Evolutionary conservation across 176 grass and related monocot species (phyloP).

Genomic region (Tillandsia leiboldiana): DNA sequence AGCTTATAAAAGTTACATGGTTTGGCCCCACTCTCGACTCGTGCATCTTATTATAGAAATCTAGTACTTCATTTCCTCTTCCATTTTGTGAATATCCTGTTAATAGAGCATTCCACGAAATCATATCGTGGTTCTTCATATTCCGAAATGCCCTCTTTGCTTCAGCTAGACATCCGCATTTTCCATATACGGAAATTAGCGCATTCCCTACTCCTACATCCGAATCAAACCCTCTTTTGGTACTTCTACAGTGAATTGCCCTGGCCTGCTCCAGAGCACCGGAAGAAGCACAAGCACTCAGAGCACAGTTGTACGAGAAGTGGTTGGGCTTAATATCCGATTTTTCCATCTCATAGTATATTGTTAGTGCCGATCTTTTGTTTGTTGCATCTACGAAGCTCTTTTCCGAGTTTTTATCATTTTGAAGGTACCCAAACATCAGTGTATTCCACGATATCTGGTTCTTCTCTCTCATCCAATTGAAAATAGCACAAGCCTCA

Average conservation of each 20-base stretch:
- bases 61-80: slow-evolving; percentile 9
- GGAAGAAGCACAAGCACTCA: slow-evolving; percentile 15
- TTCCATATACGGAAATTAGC: slow-evolving; percentile 20
- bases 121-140: slow-evolving; percentile 9
- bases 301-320: slow-evolving; percentile 23
- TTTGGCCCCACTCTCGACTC: slow-evolving; percentile 14
- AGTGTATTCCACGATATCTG: slow-evolving; percentile 25
- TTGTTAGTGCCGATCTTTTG: background rate
- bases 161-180: slow-evolving; percentile 21
- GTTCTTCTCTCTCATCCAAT: slow-evolving; percentile 14
- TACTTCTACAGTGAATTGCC: slow-evolving; percentile 20
- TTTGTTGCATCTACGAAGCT: background rate
- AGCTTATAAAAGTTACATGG: slow-evolving; percentile 19
- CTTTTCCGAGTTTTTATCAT: slow-evolving; percentile 4
- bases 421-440: slow-evolving; percentile 20
- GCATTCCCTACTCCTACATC: slow-evolving; percentile 24
- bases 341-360: slow-evolving; percentile 14
- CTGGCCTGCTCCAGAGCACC: slow-evolving; percentile 18
- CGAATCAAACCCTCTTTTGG: slow-evolving; percentile 15
- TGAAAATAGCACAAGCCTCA: slow-evolving; percentile 15
- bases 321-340: slow-evolving; percentile 19
- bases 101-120: slow-evolving; percentile 27
- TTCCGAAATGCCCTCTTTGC: slow-evolving; percentile 9
- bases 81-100: slow-evolving; percentile 29
- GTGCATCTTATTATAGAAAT: slow-evolving; percentile 20